Evolutionary conservation across 192 early-diverging fungal genomes (phyloP).

Genomic region (Tieghemiomyces parasiticus): DNA sequence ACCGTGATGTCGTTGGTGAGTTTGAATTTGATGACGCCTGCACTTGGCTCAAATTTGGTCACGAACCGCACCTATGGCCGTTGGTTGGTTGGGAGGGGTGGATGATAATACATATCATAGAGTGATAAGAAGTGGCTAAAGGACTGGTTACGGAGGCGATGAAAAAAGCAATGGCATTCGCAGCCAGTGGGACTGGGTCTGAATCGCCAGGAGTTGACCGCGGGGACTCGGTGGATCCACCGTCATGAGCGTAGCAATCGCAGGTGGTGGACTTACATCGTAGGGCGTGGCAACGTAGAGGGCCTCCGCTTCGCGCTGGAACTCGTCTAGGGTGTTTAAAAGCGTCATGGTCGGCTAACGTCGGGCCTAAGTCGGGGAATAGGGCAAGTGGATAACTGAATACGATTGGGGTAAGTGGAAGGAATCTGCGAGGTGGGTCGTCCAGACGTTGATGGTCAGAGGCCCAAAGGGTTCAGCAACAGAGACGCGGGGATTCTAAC

Average conservation of each 20-base stretch:
- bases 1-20: constrained; percentile 9
- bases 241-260: no score
- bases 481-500: neutral
- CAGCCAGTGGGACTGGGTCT: neutral
- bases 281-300: neutral
- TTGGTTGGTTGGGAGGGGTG: neutral
- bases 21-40: constrained; percentile 5
- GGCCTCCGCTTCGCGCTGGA: neutral
- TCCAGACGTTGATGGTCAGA: no score
- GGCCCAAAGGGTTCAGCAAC: no score
- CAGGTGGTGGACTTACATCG: neutral
- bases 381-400: neutral
- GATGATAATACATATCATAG: neutral
- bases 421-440: neutral
- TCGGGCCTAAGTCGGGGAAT: neutral
- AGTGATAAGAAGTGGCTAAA: neutral
- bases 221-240: no score
- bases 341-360: no score
- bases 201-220: no score
- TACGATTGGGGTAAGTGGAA: neutral
- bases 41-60: neutral
- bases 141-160: neutral
- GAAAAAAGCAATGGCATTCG: neutral
- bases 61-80: neutral
- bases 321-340: neutral